These are phyloP conservation scores for Brassica carinata DNA, from an alignment of 345 rosid species.

Conservation along the genomic window DNA sequence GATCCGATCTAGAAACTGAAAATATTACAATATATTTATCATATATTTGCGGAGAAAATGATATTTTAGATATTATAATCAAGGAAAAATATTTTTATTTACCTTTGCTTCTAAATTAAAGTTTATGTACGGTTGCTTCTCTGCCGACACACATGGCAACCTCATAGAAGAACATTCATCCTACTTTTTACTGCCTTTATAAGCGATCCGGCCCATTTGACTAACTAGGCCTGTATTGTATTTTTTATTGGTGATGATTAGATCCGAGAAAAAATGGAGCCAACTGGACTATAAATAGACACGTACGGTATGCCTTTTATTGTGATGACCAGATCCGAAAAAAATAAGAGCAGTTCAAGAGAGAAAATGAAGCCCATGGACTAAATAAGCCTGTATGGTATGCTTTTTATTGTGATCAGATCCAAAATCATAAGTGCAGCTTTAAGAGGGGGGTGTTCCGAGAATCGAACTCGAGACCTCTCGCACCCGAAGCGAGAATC, in stretches of 20 bases:
- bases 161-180: neutral
- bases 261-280: neutral
- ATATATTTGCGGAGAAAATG: neutral
- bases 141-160: neutral
- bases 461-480: slow-evolving; percentile 97
- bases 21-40: neutral
- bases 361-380: no score
- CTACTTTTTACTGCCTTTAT: neutral
- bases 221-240: neutral
- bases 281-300: neutral
- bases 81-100: neutral
- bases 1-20: neutral
- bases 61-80: neutral
- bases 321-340: neutral
- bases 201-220: neutral
- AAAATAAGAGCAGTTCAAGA: no score
- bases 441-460: slow-evolving; percentile 62
- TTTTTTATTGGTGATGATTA: neutral
- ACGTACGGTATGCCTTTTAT: neutral
- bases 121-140: neutral
- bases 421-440: neutral
- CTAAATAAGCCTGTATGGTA: no score
- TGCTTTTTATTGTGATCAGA: no score
- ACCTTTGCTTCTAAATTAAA: neutral
- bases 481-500: slow-evolving; percentile 99